Percentiles rank a stretch among this genome's conserved stretches.
These are phyloP conservation scores for Herpetospermum pedunculosum DNA, from an alignment of 306 rosid genomes.

Conservation along the genomic window DNA sequence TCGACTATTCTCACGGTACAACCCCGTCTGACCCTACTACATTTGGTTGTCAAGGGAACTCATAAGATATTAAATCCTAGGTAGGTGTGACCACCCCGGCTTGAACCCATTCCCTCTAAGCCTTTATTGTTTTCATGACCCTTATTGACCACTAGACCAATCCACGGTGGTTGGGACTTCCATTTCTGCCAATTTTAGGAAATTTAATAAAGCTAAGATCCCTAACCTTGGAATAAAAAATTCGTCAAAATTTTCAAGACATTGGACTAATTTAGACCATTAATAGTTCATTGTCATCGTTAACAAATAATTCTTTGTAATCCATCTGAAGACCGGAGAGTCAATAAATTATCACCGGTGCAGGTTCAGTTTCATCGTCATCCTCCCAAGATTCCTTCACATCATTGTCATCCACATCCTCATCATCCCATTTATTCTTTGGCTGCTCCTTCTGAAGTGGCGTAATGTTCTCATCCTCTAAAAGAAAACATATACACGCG, in stretches of 20 bases:
- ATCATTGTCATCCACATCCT: slow-evolving; percentile 76
- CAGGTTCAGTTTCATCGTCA: slow-evolving; percentile 71
- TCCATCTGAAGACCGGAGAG: too few relatives aligned
- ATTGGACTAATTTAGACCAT: not conserved
- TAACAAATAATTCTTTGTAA: not conserved
- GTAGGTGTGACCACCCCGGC: too few relatives aligned
- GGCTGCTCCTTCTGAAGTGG: slow-evolving; percentile 37
- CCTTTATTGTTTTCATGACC: too few relatives aligned
- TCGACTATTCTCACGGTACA: too few relatives aligned
- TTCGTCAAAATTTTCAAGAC: not conserved
- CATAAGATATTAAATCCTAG: too few relatives aligned
- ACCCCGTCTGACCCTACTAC: too few relatives aligned
- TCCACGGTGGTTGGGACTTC: too few relatives aligned
- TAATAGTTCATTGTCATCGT: not conserved
- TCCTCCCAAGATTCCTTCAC: slow-evolving; percentile 96
- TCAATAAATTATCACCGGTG: slow-evolving; percentile 35
- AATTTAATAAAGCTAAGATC: not conserved
- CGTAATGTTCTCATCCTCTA: slow-evolving; percentile 56
- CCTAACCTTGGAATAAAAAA: not conserved
- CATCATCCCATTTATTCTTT: slow-evolving; percentile 78
- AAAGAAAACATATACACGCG: not conserved
- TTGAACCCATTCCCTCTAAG: too few relatives aligned
- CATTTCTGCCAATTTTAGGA: not conserved
- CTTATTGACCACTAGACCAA: too few relatives aligned
- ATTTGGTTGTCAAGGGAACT: too few relatives aligned